Evolutionary conservation across 2,329 filamentous ascomycete species (phyloP), one percentile per base, ranked within the genome.

Genomic region (Sclerotinia nivalis): DNA sequence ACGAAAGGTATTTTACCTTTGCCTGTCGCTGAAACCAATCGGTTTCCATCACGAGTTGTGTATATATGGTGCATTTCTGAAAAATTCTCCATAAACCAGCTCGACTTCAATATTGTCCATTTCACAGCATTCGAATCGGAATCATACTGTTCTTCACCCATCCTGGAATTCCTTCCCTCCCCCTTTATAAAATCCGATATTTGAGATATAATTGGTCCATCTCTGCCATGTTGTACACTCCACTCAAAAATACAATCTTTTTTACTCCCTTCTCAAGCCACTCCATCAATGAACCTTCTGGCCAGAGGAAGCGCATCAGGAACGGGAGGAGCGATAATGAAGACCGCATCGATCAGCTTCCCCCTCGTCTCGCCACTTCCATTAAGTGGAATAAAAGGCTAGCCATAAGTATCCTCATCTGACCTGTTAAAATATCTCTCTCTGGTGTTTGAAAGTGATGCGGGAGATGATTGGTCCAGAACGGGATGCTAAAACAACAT

Each of bases 71-170:
- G 73, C 49, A 77, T 72, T 68, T 81, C 78, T 1, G 77, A 76
- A 69, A 85, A 81, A 74, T 85, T 85, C 72, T 85, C 78, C 77
- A 83, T 83, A 69, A 86, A 85, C 82, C 83, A 86, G 22, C 80
- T 82, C 6, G 83, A 82, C 69, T 82, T 74, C 72, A 86, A 70
- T 10, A 83, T 79, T 7, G 79, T 78, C 78, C 80, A 85, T 66
- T 82, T 81, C 0, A 82, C 73, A 22, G 79, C 77, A 2, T 82
- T 77, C 10, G 10, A 15, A 43, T 56, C 15, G 25, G 20, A 9
- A 61, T 61, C 18, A 49, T 34, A 34, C 20, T 12, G 6, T 25
- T 22, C 43, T 1, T 34, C 18, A n/a, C 1, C 25, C 10, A 20
- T 31, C 4, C 7, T 7, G 20, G 6, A n/a, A 22, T n/a, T 22